Base-by-base conservation (phyloP, 495 filamentous ascomycete species). In the Rusavskia elegans region DNA sequence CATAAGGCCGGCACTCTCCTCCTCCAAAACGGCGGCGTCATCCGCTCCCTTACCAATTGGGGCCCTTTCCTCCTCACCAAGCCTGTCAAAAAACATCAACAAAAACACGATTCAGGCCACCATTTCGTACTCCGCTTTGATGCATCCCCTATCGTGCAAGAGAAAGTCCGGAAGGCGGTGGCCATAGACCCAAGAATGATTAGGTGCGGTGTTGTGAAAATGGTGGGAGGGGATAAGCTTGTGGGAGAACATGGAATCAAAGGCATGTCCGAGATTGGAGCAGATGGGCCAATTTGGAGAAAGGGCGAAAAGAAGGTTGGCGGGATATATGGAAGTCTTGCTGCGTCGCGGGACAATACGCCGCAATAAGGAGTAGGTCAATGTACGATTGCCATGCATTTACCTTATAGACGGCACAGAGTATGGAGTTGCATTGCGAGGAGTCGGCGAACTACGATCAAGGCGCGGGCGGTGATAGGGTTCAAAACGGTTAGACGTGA, bases 41-140 rank as follows among this genome's bases (percentile, higher is more conserved):
- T 98, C 63, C 90, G 92, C 55, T 87, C 87, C 62, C 76, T 87
- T 60, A 83, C 81, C 51, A 97, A 98, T 74, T 98, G 92, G 92
- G 93, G 93, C 60, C 72, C 80, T 54, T 94, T 89, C 71, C 68
- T 80, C 11, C 80, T 98, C 16, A 92, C 92, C 30, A 81, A 77
- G 56, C 71, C 80, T 55, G 76, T 78, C 50, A 81, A 74, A 56
- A 80, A 80, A 63, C 83, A 90, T 68, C 87, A 95, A 68, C 77
- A 81, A 52, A 75, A 75, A 51, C 83, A 97, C 72, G 78, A 77
- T 50, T 73, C 76, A 36, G 92, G 93, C 32, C 89, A 96, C 68
- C 94, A 97, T 73, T 98, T 98, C 72, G 81, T 94, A 62, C 86
- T 98, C 87, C 86, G 92, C 55, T 98, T 93, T 70, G 92, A 98